phyloP scores from a whole-genome alignment of 73 alveolate species.

The Urostyla sp. region DNA sequence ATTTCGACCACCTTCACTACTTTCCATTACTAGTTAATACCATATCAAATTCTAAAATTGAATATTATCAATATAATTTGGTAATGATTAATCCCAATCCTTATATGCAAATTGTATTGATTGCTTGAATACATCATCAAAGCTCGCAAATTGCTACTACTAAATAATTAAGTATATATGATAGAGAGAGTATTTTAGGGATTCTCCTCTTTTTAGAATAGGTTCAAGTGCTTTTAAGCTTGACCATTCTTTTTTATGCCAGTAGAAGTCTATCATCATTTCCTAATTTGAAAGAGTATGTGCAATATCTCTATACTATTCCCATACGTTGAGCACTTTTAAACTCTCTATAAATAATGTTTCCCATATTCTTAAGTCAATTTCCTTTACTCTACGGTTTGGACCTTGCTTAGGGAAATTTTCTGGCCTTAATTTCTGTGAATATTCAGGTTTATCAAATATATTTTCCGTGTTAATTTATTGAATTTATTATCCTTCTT shows the following conservation, averaged over 20 bases:
- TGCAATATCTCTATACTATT: slow-evolving; percentile 41
- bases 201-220: slow-evolving; percentile 25
- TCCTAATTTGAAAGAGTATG: slow-evolving; percentile 22
- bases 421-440: neutral
- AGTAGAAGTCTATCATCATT: slow-evolving; percentile 52
- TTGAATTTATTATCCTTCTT: too few relatives aligned
- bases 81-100: slow-evolving; percentile 48
- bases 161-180: slow-evolving; percentile 16
- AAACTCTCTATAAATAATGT: slow-evolving; percentile 33
- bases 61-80: slow-evolving; percentile 52
- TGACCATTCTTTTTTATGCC: slow-evolving; percentile 55
- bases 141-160: neutral
- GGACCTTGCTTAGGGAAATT: too few relatives aligned
- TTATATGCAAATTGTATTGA: slow-evolving; percentile 7
- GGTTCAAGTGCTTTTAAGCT: neutral
- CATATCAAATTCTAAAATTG: slow-evolving; percentile 42
- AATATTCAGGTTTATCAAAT: too few relatives aligned
- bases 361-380: slow-evolving; percentile 65
- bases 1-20: slow-evolving; percentile 59
- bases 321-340: slow-evolving; percentile 59
- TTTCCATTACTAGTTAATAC: slow-evolving; percentile 57
- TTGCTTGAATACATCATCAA: slow-evolving; percentile 57
- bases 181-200: slow-evolving; percentile 39
- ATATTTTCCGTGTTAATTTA: too few relatives aligned
- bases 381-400: neutral